phyloP scores from a whole-genome alignment of 305 asterid species.

The Ilex paraguariensis region DNA sequence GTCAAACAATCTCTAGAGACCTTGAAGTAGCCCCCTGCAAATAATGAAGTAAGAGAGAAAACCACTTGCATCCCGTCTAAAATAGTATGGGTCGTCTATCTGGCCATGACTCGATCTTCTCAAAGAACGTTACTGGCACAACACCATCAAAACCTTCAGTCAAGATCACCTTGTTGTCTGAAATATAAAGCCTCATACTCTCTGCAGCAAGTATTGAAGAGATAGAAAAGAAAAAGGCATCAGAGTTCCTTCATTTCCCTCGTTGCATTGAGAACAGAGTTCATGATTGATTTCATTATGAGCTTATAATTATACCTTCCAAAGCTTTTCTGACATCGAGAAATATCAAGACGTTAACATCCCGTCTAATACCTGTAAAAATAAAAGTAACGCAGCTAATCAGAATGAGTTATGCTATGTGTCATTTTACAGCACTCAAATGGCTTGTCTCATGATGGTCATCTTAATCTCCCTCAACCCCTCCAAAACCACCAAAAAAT shows the following conservation, averaged over 20 bases:
- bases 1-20: too few relatives aligned
- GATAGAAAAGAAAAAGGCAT: too few relatives aligned
- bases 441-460: too few relatives aligned
- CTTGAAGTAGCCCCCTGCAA: too few relatives aligned
- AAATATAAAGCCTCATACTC: conserved; percentile 82
- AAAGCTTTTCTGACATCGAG: conserved; percentile 77
- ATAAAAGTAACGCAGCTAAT: background rate
- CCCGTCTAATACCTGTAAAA: conserved; percentile 76
- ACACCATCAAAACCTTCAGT: conserved; percentile 87
- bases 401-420: background rate
- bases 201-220: conserved; percentile 26
- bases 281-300: background rate
- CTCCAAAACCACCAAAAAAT: too few relatives aligned
- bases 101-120: conserved; percentile 83
- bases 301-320: conserved; percentile 49
- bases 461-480: too few relatives aligned
- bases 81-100: conserved; percentile 51
- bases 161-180: conserved; percentile 84
- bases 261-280: too few relatives aligned
- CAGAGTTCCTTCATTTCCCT: too few relatives aligned
- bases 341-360: conserved; percentile 62
- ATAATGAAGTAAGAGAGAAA: too few relatives aligned
- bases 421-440: too few relatives aligned
- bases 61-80: background rate
- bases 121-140: conserved; percentile 71